Evolutionary conservation across 75 land plant species (phyloP).

Genomic region (Cupressus sempervirens): DNA sequence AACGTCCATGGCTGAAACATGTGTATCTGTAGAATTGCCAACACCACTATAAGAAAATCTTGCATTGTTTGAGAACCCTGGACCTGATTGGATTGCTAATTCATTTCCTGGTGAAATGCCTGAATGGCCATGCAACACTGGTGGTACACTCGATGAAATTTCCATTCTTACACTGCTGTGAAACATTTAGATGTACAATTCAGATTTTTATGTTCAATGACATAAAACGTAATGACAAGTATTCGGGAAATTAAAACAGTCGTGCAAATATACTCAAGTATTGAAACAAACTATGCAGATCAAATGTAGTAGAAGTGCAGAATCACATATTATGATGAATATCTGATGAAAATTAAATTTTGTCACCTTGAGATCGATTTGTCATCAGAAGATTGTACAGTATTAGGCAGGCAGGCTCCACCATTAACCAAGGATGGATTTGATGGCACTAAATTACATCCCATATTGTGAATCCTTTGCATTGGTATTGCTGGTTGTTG

Average conservation of each 20-base stretch:
- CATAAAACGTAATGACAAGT: neutral
- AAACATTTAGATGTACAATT: neutral
- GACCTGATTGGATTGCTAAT: conserved; percentile 40
- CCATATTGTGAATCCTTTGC: conserved; percentile 16
- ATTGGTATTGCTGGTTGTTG: conserved; percentile 58
- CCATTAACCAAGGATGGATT: conserved; percentile 11
- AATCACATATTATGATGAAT: neutral
- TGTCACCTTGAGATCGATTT: conserved; percentile 6
- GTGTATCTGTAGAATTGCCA: conserved; percentile 36
- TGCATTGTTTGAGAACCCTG: conserved; percentile 28
- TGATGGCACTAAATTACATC: conserved; percentile 6
- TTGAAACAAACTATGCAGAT: neutral
- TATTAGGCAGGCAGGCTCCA: neutral
- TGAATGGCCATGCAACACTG: conserved; percentile 20
- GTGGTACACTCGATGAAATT: conserved; percentile 19
- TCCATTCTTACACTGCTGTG: conserved; percentile 17
- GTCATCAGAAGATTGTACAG: conserved; percentile 9
- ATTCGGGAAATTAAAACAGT: neutral
- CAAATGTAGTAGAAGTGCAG: neutral
- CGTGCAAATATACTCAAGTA: neutral
- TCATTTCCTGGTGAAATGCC: conserved; percentile 32
- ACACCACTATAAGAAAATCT: conserved; percentile 47
- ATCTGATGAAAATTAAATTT: no score
- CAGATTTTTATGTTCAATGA: neutral
- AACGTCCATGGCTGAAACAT: conserved; percentile 33